phyloP scores from a whole-genome alignment of 1,284 basidiomycete genomes.

The Ganoderma sp. region DNA sequence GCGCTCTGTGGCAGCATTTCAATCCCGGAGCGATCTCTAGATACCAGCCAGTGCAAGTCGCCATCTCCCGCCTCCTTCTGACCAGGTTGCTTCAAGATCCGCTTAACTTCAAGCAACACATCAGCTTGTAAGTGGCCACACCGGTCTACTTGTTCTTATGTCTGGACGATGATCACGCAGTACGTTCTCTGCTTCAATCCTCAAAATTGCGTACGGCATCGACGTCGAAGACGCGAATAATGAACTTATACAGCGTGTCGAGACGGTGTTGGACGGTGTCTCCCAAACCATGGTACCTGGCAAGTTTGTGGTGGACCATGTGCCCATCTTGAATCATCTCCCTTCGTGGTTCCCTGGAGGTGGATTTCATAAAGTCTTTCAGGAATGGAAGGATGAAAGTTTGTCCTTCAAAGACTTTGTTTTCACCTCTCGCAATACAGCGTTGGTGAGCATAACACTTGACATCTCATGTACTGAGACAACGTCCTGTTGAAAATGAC shows the following conservation, averaged over 20 bases:
- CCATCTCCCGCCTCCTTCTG: background rate
- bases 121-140: slow-evolving; percentile 19
- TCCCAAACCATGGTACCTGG: slow-evolving; percentile 14
- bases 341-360: slow-evolving; percentile 38
- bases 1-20: slow-evolving; percentile 23
- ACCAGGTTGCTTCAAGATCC: slow-evolving; percentile 13
- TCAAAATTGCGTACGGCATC: slow-evolving; percentile 24
- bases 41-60: slow-evolving; percentile 11
- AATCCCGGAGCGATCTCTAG: background rate
- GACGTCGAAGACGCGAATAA: slow-evolving; percentile 13
- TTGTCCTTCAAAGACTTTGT: slow-evolving; percentile 15
- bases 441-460: background rate
- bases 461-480: background rate
- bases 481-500: background rate
- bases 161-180: background rate
- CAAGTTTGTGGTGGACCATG: slow-evolving; percentile 20
- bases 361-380: slow-evolving; percentile 30
- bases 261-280: background rate
- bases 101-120: slow-evolving; percentile 9
- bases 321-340: slow-evolving; percentile 32
- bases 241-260: slow-evolving; percentile 1
- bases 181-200: slow-evolving; percentile 10
- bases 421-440: background rate
- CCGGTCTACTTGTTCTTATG: background rate
- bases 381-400: slow-evolving; percentile 30